These are phyloP conservation scores for Emiliania huxleyi DNA, from an alignment of 78 protist genomes.

Conservation along the genomic window DNA sequence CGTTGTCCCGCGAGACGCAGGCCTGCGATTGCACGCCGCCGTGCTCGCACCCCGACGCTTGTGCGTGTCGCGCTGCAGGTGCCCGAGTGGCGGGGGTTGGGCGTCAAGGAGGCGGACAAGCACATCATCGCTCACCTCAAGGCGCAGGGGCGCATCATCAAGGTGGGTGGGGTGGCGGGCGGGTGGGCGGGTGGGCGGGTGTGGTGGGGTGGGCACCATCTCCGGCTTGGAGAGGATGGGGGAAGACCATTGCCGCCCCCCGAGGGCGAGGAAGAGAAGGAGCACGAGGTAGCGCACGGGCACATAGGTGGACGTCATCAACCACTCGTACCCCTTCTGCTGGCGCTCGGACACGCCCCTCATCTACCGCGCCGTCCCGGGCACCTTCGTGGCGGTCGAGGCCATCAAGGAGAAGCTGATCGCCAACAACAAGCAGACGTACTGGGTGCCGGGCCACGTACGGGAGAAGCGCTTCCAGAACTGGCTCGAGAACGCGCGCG, in stretches of 20 bases:
- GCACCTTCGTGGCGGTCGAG: conserved; percentile 84
- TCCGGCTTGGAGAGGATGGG: background rate
- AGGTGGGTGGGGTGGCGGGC: too few species aligned
- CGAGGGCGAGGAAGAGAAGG: too few species aligned
- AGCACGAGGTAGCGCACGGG: too few species aligned
- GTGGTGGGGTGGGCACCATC: conserved; percentile 33
- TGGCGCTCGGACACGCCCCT: conserved; percentile 87
- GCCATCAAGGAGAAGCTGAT: conserved; percentile 76
- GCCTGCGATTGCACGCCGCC: too few species aligned
- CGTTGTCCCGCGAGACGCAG: too few species aligned
- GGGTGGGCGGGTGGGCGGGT: too few species aligned
- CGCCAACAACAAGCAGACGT: conserved; percentile 77
- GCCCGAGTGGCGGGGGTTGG: conserved; percentile 74
- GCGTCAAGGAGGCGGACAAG: conserved; percentile 92
- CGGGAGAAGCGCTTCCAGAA: conserved; percentile 89
- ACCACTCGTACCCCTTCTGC: conserved; percentile 98
- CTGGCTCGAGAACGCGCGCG: conserved; percentile 91
- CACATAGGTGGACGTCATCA: conserved; percentile 60
- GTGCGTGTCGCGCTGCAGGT: too few species aligned
- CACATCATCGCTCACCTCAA: conserved; percentile 79
- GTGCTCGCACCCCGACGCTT: too few species aligned
- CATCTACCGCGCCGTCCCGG: conserved; percentile 59
- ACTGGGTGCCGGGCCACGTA: conserved; percentile 93
- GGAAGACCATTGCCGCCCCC: too few species aligned
- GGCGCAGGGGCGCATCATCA: conserved; percentile 1